A percentile compares a stretch with the other conserved stretches of the same genome.
These are phyloP conservation scores for Rhizophagus prolifer DNA, from an alignment of 192 early-diverging fungal species.

Conservation along the genomic window DNA sequence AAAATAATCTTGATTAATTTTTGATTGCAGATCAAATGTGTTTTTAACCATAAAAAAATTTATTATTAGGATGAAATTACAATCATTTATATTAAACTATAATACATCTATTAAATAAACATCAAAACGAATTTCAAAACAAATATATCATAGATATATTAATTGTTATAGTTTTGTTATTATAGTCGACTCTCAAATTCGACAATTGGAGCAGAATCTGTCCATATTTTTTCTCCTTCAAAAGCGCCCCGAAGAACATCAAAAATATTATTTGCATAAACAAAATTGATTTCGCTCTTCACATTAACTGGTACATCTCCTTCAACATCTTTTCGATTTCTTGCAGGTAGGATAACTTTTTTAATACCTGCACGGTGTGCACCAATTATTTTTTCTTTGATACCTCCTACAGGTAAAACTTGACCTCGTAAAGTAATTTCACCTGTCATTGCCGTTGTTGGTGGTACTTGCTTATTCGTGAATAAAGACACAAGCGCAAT, in stretches of 20 bases:
- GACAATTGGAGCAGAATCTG: conserved; percentile 22
- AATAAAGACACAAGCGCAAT: conserved; percentile 81
- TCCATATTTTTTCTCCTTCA: conserved; percentile 37
- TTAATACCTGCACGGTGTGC: conserved; percentile 78
- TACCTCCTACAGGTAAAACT: conserved; percentile 81
- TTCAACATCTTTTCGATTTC: conserved; percentile 70
- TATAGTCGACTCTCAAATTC: conserved; percentile 38
- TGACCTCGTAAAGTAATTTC: conserved; percentile 82
- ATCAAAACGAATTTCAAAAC: too few species aligned
- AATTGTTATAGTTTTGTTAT: not conserved
- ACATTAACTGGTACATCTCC: conserved; percentile 71
- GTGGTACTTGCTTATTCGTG: conserved; percentile 51
- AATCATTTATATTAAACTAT: too few species aligned
- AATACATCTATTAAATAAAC: too few species aligned
- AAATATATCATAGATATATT: too few species aligned
- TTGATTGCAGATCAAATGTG: too few species aligned
- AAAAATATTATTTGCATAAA: conserved; percentile 61
- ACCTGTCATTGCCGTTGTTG: conserved; percentile 78
- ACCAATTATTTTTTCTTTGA: conserved; percentile 85
- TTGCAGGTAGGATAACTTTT: conserved; percentile 68
- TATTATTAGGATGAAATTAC: too few species aligned
- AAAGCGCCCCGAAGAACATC: conserved; percentile 66
- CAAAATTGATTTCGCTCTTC: conserved; percentile 67
- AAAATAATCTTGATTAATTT: too few species aligned
- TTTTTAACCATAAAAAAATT: too few species aligned